Evolutionary conservation across 2,329 filamentous ascomycete species (phyloP).

Genomic region (Pseudogymnoascus sp.): DNA sequence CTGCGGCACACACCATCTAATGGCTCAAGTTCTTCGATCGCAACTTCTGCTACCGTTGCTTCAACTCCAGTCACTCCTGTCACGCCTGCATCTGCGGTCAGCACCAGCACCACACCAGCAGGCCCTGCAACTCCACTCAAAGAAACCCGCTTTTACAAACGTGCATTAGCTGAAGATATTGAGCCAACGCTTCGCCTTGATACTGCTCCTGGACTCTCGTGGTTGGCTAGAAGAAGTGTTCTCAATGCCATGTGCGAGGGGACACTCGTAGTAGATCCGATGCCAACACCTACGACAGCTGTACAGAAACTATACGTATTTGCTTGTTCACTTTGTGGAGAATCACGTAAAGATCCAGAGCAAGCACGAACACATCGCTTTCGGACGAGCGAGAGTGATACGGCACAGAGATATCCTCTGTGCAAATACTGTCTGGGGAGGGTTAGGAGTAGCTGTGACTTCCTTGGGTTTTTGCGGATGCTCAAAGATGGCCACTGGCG

Average conservation of each 20-base stretch:
- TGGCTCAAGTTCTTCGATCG: conserved; percentile 52
- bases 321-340: conserved; percentile 78
- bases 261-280: conserved; percentile 80
- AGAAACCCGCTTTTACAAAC: conserved; percentile 91
- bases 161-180: conserved; percentile 79
- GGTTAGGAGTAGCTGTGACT: conserved; percentile 83
- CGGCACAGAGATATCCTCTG: conserved; percentile 79
- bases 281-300: conserved; percentile 49
- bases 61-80: conserved; percentile 52
- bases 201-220: conserved; percentile 81
- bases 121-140: conserved; percentile 58
- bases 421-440: conserved; percentile 82
- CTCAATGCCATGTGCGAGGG: conserved; percentile 77
- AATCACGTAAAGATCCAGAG: conserved; percentile 60
- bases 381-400: conserved; percentile 77
- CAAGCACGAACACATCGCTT: conserved; percentile 81
- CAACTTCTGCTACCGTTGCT: conserved; percentile 40
- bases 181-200: conserved; percentile 90
- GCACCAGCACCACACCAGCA: conserved; percentile 34
- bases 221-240: conserved; percentile 82
- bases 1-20: conserved; percentile 43
- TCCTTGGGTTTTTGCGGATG: conserved; percentile 83
- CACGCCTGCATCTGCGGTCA: conserved; percentile 47
- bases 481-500: conserved; percentile 90
- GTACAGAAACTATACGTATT: conserved; percentile 36